Base-by-base conservation (phyloP, 345 rosid species). In the Hibiscus trionum region DNA sequence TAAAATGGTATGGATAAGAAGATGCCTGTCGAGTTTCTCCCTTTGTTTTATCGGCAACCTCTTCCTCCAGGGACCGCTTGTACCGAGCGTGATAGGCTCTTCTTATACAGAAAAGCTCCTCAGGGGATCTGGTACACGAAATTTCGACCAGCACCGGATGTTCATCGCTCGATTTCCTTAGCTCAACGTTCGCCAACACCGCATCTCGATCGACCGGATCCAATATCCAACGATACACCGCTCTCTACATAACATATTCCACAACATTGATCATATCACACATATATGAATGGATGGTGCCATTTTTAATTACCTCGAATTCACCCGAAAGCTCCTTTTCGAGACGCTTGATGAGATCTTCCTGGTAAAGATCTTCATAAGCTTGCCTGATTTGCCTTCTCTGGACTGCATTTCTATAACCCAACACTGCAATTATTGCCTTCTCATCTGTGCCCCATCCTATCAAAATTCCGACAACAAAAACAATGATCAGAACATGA, bases 151-250 rank as follows among this genome's bases (percentile, higher is more conserved):
- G 80, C 52, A 80, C 90, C 47, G 78, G 84, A 64, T 80, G 75
- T 62, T 81, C 87, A 6, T 74, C 62, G 56, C 14, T 24, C 2
- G 57, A 35, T 62, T 83, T 81, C 79, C 53, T 83, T 46, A 86
- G 29, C 16, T 88, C 88, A 26, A 80, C 83, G 66, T 90, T 66
- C 6, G 88, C 89, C 17, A 90, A 58, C 17, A 73, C 84, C 0
- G 96, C 96, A 72, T 88, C 88, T 53, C 93, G 78, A 56, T 88
- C 90, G 0, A 82, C 76, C 1, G 91, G 93, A 56, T 88, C 93
- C 73, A 80, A 63, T 24, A 84, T 76, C 91, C 91, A 87, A 24
- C 82, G 80, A 44, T 84, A 80, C 65, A 88, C 84, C 1, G 88
- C 91, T 84, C 69, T 86, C 93, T 66, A 15, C 24, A 11, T 39